Evolutionary conservation across 345 rosid genomes (phyloP), one percentile per base, ranked within the genome.

Genomic region (Sonneratia alba): DNA sequence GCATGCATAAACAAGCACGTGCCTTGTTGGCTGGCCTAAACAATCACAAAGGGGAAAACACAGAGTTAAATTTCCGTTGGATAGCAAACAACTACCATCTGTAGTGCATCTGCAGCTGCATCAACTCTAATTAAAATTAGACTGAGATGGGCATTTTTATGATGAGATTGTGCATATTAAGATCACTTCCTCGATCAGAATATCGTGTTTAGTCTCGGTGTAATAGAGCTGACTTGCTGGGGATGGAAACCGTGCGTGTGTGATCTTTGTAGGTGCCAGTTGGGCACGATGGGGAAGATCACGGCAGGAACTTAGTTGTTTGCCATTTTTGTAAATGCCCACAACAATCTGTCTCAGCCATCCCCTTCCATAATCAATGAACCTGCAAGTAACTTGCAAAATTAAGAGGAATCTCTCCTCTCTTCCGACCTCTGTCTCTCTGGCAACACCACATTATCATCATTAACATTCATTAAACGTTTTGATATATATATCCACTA

Each of bases 291-390:
- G 66, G 27, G 36, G 65, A 22, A 61, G 65, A 61, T 61, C 14
- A 61, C 22, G 66, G 66, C 66, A 62, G 1, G 36, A 9, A 34
- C 65, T 59, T 22, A 22, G 10, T 37, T 19, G 48, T 37, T 66
- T 66, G 22, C 45, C 32, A 36, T 66, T 65, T 71, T 53, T 75
- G 77, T 65, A 27, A 77, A 57, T 57, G n/a, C 67, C 80, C 71
- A 78, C 79, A 66, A 19, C 65, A 2, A 70, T 47, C 19, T 21
- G 71, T 21, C 38, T 32, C 66, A 62, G 66, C 38, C 6, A 43
- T 40, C 40, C 45, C 55, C 49, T 71, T 66, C 66, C 48, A 38
- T 66, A 66, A 19, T 66, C 12, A 66, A 48, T 66, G 37, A 65
- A 37, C 24, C 19, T 32, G 38, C 12, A 66, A 37, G 69, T 22